phyloP scores from a whole-genome alignment of 139 green algal genomes.

The Picochlorum sp. region DNA sequence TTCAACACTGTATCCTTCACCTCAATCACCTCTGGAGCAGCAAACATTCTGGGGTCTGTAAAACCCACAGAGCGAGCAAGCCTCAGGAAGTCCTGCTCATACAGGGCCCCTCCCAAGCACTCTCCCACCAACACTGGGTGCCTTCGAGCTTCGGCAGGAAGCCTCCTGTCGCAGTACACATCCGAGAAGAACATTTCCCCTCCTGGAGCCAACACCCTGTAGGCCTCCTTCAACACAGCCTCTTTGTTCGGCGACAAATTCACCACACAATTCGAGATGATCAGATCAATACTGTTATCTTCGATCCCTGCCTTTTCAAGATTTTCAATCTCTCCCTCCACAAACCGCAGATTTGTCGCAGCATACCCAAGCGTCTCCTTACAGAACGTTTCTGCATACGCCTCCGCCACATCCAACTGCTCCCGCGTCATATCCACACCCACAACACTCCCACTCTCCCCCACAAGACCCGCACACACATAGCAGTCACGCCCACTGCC shows the following conservation, averaged over 20 bases:
- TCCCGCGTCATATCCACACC: slow-evolving; percentile 94
- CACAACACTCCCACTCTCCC: slow-evolving; percentile 59
- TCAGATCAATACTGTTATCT: slow-evolving; percentile 71
- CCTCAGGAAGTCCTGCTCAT: slow-evolving; percentile 84
- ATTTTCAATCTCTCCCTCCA: slow-evolving; percentile 84
- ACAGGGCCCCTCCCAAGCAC: slow-evolving; percentile 89
- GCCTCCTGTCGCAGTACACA: slow-evolving; percentile 81
- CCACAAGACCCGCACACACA: slow-evolving; percentile 80
- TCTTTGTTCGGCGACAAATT: slow-evolving; percentile 85
- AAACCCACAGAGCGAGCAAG: slow-evolving; percentile 73
- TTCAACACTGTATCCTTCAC: slow-evolving; percentile 69
- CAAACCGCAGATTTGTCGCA: slow-evolving; percentile 78
- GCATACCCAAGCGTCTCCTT: slow-evolving; percentile 58
- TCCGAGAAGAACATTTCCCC: slow-evolving; percentile 97
- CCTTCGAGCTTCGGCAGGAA: slow-evolving; percentile 39
- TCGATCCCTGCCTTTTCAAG: slow-evolving; percentile 63
- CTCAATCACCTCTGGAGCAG: slow-evolving; percentile 36
- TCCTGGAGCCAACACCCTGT: slow-evolving; percentile 73
- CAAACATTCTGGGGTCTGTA: slow-evolving; percentile 65
- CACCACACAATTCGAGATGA: slow-evolving; percentile 96
- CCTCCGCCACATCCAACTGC: slow-evolving; percentile 79
- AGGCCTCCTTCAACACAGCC: slow-evolving; percentile 47
- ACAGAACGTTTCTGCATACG: slow-evolving; percentile 60
- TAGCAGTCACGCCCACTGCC: slow-evolving; percentile 91
- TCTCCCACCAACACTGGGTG: slow-evolving; percentile 68